Base-by-base conservation (phyloP, 495 filamentous ascomycete genomes). In the Aspergillus coremiiformis region DNA sequence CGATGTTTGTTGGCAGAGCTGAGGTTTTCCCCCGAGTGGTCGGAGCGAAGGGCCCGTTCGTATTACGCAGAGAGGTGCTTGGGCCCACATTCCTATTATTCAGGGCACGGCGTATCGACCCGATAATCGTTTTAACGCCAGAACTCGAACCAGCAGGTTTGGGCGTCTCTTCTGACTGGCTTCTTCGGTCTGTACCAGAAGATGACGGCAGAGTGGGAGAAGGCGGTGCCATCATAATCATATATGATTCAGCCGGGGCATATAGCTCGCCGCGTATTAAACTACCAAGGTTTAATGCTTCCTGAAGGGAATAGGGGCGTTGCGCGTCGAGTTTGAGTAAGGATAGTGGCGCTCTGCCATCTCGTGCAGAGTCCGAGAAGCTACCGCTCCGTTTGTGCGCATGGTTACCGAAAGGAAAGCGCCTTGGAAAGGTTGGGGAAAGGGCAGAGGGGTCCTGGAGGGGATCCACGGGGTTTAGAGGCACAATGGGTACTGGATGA, bases 331-430 rank as follows among this genome's bases (percentile, higher is more conserved):
- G 30, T 71, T 67, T 83, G 64, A 55, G 71, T 47, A 58, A 70
- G 57, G 65, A 78, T 57, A 81, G 62, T 4, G 87, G 84, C 9
- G 73, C 65, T 51, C 85, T 74, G 48, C 79, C 76, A 63, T 95
- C 90, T 61, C 90, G 78, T 50, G 92, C 73, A 3, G 93, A 95
- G 64, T 98, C 93, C 1, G 86, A 89, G 53, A 95, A 87, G 62
- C 85, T 87, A 14, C 82, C 84, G 56, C 84, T 86, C 44, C 85
- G 77, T 64, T 86, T 86, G 63, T 87, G 85, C 10, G 73, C 66
- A 62, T 81, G 72, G 15, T 70, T 62, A 50, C 77, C 66, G 42
- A 67, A 73, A 12, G 74, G 63, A 39, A 65, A 61, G 19, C 67
- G 62, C 29, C 57, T 55, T 4, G 66, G 58, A 11, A 54, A 44